Conservation (phyloP, 1,284 basidiomycete genomes). For the Dichomitus squalens region DNA sequence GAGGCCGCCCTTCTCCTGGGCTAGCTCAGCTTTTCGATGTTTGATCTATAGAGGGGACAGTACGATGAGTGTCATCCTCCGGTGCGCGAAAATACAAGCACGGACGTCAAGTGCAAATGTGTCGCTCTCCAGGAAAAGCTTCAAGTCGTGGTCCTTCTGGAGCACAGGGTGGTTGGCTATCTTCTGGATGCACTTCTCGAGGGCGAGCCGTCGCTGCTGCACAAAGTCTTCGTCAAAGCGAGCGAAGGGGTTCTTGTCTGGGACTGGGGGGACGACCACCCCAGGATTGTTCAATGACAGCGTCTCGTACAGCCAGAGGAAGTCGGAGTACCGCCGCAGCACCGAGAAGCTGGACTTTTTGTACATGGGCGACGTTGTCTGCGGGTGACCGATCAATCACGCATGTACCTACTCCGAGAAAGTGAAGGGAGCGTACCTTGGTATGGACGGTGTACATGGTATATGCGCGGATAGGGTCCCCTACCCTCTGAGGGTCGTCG, state of each 20-base stretch:
- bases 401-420: constrained; percentile 1
- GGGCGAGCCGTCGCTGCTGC: constrained; percentile 76
- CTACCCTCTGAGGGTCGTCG: constrained; percentile 92
- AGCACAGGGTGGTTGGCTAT: constrained; percentile 88
- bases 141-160: constrained; percentile 82
- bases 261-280: constrained; percentile 94
- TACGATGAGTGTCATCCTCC: neutral
- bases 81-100: constrained; percentile 14
- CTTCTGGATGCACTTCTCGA: constrained; percentile 91
- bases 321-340: constrained; percentile 94
- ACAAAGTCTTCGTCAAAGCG: constrained; percentile 91
- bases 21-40: constrained; percentile 77
- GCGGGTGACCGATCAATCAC: neutral
- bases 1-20: constrained; percentile 75
- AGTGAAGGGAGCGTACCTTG: constrained; percentile 48
- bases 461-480: constrained; percentile 89
- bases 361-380: constrained; percentile 86
- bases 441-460: constrained; percentile 96
- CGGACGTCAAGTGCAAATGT: constrained; percentile 80
- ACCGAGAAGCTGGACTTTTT: constrained; percentile 86
- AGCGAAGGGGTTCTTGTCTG: constrained; percentile 93
- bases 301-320: constrained; percentile 94
- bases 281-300: constrained; percentile 93
- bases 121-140: constrained; percentile 88
- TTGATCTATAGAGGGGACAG: constrained; percentile 63